Base-by-base conservation (phyloP, 176 grass and related monocot genomes). In the Oropetium thomaeum region DNA sequence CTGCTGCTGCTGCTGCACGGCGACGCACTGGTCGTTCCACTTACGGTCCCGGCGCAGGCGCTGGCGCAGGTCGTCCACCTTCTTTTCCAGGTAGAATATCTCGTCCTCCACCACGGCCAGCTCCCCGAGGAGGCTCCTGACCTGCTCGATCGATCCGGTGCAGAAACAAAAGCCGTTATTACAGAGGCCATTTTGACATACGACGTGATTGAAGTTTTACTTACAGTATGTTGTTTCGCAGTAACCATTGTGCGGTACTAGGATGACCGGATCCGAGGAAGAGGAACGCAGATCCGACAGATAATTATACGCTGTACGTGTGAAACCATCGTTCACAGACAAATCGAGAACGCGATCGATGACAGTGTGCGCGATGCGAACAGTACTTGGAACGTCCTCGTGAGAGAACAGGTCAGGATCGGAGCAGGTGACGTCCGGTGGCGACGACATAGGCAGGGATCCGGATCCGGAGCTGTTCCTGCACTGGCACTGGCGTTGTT, bases 31-130 rank as follows among this genome's bases (percentile, higher is more conserved):
- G 28, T 93, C 81, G 4, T 77, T 91, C 75, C 89, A 86, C 32
- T 88, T 86, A 26, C 80, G 83, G 58, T 94, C 91, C 64, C 44
- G 65, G 38, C 61, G 71, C 34, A 98, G 75, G 11, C 86, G 83
- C 25, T 83, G 58, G 2, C 86, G 82, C 75, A 94, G 51, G 65
- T 84, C 91, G 11, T 98, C 95, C 2, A 94, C 71, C 58, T 89
- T 98, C 79, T 88, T 91, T 78, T 94, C 91, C 4, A 94, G 75
- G 47, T 87, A 88, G 51, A 92, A 86, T 63, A 98, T 94, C 81
- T 98, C 95, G 15, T 98, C 95, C 78, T 98, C 95, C 67, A 94
- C 79, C 63, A 84, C 86, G 31, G 95, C 86, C 16, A 98, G 67
- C 79, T 98, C 95, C 10, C 72, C 75, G 31, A 98, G 79, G n/a